These are phyloP conservation scores for Penicillium soppii DNA, from an alignment of 495 filamentous ascomycete genomes.

Conservation along the genomic window DNA sequence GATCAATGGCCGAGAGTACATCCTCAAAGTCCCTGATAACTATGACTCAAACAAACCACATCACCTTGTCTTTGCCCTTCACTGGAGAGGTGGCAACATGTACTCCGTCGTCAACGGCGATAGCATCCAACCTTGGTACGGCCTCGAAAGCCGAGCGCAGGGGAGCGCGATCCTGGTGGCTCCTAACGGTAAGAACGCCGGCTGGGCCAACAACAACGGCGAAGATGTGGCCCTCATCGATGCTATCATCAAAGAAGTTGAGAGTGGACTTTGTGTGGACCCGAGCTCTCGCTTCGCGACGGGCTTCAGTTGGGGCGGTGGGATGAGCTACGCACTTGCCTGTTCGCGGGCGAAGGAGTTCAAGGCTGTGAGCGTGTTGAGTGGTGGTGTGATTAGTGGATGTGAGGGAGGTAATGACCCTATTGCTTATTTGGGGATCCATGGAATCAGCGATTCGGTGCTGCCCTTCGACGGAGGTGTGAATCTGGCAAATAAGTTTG, in stretches of 20 bases:
- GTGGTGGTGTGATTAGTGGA: slow-evolving; percentile 40
- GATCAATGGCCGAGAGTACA: slow-evolving; percentile 30
- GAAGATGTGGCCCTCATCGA: slow-evolving; percentile 46
- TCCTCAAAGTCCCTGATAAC: slow-evolving; percentile 34
- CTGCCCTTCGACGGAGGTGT: slow-evolving; percentile 36
- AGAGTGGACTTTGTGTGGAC: slow-evolving; percentile 46
- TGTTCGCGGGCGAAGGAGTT: slow-evolving; percentile 40
- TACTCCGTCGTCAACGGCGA: slow-evolving; percentile 31
- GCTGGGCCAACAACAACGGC: slow-evolving; percentile 43
- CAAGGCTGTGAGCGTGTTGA: slow-evolving; percentile 45
- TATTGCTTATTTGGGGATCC: slow-evolving; percentile 45
- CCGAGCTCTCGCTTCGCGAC: slow-evolving; percentile 43
- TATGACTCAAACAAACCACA: slow-evolving; percentile 41
- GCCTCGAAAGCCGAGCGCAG: slow-evolving; percentile 33
- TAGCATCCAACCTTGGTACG: slow-evolving; percentile 33
- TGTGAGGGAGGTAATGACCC: slow-evolving; percentile 37
- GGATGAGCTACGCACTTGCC: slow-evolving; percentile 47
- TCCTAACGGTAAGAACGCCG: slow-evolving; percentile 41
- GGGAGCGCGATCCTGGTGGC: slow-evolving; percentile 40
- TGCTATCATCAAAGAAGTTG: slow-evolving; percentile 33
- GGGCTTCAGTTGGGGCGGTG: slow-evolving; percentile 51
- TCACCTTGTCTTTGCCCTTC: slow-evolving; percentile 40
- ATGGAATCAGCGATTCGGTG: slow-evolving; percentile 39
- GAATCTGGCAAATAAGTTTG: slow-evolving; percentile 36
- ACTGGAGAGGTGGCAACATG: slow-evolving; percentile 39